Base-by-base conservation (phyloP, 805 yeast genomes). In the Metschnikowia dekortorum region DNA sequence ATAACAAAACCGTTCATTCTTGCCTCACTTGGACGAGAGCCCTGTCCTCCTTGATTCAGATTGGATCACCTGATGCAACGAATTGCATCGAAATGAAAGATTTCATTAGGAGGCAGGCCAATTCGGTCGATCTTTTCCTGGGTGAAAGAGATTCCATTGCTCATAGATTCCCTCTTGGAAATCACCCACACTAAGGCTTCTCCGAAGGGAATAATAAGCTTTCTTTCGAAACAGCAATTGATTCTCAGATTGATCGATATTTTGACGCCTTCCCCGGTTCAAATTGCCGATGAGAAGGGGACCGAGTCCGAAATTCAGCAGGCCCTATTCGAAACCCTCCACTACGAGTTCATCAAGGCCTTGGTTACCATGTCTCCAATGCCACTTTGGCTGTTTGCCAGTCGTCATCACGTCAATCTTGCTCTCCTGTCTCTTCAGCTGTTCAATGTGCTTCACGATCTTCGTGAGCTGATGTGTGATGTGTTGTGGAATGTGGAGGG, bases 281-380 rank as follows among this genome's bases (percentile, higher is more conserved):
- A 66, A 26, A 67, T 69, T 10, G 16, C 32, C 14, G 29, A 18
- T 34, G 46, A 44, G 16, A 28, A 28, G 10, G 39, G 46, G 7
- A 34, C 31, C 26, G 40, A 44, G 48, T 13, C 22, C 9, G 31
- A 33, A 26, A 42, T 33, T 10, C 45, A 42, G 30, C 45, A 42
- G 8, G 39, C 28, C 14, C 9, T 44, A 35, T 73, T 73, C 58
- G 44, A 98, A 94, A 66, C 84, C 94, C 14, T 96, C 98, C 0
- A 95, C 96, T 0, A 95, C 96, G 99, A 94, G 64, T 94, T 94
- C 63, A 73, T 94, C 47, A 94, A 94, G 64, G 97, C 98, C 0
- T 83, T 94, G 61, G 87, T 94, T 34, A 86, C 97, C 2, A 88
- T 94, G 31, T 89, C 97, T 96, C 97, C 7, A 92, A 92, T 62